phyloP scores from a whole-genome alignment of 2,329 filamentous ascomycete genomes.

The Hypocreales sp. region DNA sequence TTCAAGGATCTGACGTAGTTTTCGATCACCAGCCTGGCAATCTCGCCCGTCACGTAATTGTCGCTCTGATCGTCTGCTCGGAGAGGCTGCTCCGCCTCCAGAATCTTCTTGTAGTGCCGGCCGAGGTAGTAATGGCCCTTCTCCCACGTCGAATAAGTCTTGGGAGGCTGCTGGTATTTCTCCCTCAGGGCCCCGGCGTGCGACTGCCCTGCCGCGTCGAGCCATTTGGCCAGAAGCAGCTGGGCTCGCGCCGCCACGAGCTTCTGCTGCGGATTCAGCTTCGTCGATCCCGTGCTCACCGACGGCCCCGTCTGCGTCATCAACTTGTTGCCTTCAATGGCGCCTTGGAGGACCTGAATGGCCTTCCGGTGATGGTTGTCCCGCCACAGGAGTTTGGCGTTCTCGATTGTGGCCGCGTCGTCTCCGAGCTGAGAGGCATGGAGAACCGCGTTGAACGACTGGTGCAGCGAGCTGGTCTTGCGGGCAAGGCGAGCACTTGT shows the following conservation, averaged over 20 bases:
- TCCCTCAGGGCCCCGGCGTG: conserved; percentile 64
- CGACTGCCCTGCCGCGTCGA: conserved; percentile 87
- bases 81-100: conserved; percentile 75
- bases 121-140: conserved; percentile 96
- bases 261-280: conserved; percentile 33
- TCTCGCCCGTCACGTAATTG: conserved; percentile 64
- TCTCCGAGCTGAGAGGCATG: conserved; percentile 77
- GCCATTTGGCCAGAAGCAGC: conserved; percentile 87
- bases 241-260: conserved; percentile 63
- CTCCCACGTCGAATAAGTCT: conserved; percentile 62
- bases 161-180: conserved; percentile 73
- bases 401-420: conserved; percentile 80
- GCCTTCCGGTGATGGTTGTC: conserved; percentile 89
- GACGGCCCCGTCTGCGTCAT: conserved; percentile 28
- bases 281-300: conserved; percentile 15
- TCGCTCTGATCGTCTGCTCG: conserved; percentile 64
- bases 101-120: conserved; percentile 89
- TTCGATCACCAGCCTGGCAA: conserved; percentile 77
- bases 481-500: conserved; percentile 72
- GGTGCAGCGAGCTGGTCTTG: conserved; percentile 68
- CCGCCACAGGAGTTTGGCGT: conserved; percentile 83
- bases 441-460: conserved; percentile 86
- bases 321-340: conserved; percentile 71
- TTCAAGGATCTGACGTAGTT: conserved; percentile 80
- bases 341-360: conserved; percentile 77